phyloP scores from a whole-genome alignment of 768 basidiomycete genomes.

The Sporobolomyces pararoseus region DNA sequence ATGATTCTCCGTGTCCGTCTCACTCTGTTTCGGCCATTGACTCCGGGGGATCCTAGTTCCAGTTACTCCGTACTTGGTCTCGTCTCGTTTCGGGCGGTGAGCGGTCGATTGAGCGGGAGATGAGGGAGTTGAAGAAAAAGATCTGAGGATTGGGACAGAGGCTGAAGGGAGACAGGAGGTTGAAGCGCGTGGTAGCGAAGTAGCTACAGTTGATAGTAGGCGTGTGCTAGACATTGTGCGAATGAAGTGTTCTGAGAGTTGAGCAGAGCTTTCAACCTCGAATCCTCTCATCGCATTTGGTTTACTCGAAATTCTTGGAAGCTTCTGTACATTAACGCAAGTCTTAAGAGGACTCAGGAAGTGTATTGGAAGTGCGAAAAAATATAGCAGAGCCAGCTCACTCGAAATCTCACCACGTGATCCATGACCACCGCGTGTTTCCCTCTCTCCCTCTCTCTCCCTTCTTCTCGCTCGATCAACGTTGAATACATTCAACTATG shows the following conservation, averaged over 20 bases:
- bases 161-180: background rate
- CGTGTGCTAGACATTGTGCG: constrained; percentile 10
- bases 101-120: constrained; percentile 17
- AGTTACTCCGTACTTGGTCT: constrained; percentile 41
- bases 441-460: background rate
- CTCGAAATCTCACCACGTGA: background rate
- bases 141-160: background rate
- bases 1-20: constrained; percentile 37
- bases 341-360: no score
- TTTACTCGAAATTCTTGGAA: no score
- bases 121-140: constrained; percentile 3
- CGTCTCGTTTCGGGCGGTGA: constrained; percentile 41
- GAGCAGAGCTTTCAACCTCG: no score
- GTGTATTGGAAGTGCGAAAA: no score
- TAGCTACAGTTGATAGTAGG: background rate
- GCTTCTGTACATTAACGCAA: no score
- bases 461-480: background rate
- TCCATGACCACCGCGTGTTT: background rate
- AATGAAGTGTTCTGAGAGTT: background rate
- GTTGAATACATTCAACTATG: background rate
- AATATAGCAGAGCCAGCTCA: no score
- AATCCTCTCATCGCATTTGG: no score
- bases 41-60: background rate
- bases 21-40: constrained; percentile 14
- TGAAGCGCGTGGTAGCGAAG: constrained; percentile 1